phyloP scores from a whole-genome alignment of 768 basidiomycete genomes.

The Mycena leptocephala region DNA sequence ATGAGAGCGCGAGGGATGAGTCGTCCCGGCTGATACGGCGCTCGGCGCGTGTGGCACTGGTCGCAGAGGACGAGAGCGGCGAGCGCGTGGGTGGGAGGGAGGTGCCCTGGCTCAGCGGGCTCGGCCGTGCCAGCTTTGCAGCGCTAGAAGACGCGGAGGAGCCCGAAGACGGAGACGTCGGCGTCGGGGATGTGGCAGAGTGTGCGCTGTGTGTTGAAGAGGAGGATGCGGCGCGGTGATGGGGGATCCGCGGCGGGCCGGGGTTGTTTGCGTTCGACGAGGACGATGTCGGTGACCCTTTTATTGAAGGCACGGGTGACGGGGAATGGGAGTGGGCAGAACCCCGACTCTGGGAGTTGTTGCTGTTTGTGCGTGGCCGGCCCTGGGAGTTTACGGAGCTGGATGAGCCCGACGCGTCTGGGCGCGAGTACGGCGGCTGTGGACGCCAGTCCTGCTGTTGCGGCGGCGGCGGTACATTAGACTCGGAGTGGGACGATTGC shows the following conservation, averaged over 20 bases:
- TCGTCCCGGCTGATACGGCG: slow-evolving; percentile 66
- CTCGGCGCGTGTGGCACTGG: slow-evolving; percentile 58
- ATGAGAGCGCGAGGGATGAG: slow-evolving; percentile 37
- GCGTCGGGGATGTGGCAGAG: slow-evolving; percentile 43
- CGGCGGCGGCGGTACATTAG: slow-evolving; percentile 30
- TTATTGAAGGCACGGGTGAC: slow-evolving; percentile 47
- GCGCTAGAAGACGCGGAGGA: slow-evolving; percentile 28
- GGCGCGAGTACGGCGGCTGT: slow-evolving; percentile 85
- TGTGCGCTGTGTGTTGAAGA: slow-evolving; percentile 37
- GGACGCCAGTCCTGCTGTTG: slow-evolving; percentile 72
- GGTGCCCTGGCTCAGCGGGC: slow-evolving; percentile 51
- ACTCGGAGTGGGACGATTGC: slow-evolving; percentile 52
- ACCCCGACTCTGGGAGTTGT: slow-evolving; percentile 71
- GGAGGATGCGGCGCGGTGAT: slow-evolving; percentile 46
- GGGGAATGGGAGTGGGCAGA: slow-evolving; percentile 53
- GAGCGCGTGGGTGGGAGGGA: slow-evolving; percentile 29
- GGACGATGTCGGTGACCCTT: slow-evolving; percentile 49
- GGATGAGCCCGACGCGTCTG: slow-evolving; percentile 85
- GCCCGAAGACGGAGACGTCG: slow-evolving; percentile 38
- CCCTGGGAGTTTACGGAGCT: slow-evolving; percentile 83
- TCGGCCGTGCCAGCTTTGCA: slow-evolving; percentile 49
- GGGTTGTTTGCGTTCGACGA: slow-evolving; percentile 49
- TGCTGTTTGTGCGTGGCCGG: slow-evolving; percentile 78
- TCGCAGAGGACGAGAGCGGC: slow-evolving; percentile 20
- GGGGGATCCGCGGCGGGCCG: slow-evolving; percentile 49